Evolutionary conservation across 2,329 filamentous ascomycete species (phyloP), one percentile per base, ranked within the genome.

Genomic region (Exophiala sp.): DNA sequence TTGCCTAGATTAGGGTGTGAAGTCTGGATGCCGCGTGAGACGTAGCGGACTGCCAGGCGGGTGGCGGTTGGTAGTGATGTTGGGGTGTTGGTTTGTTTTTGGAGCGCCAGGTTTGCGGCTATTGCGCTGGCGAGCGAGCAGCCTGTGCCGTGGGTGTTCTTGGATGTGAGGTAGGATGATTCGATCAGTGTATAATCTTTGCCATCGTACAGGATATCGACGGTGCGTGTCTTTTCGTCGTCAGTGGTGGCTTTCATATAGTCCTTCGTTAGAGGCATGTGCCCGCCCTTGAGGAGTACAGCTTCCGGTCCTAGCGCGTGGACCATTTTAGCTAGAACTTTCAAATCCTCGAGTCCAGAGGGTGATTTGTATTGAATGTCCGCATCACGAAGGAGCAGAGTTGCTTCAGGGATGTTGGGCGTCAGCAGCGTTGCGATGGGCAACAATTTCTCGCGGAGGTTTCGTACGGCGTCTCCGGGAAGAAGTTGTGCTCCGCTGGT

Each of bases 71-170:
- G n/a, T 41, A 16, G 40, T 42, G 16, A 12, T 6, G 8, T 16
- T 29, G 14, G 10, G 10, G 38, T 10, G 12, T 40, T 14, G 38
- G 2, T 40, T 10, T n/a, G 38, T 38, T 52, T 48, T 24, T 59
- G 54, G 20, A 49, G 29, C 12, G 81, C 79, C 11, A 87, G 69
- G 57, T 85, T 84, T 49, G 80, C 83, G 1, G 84, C 82, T 62
- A 87, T 84, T 5, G 84, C 83, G 39, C 83, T 96, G 38, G 94
- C 94, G 55, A 97, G 79, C 8, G 91, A 95, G 67, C 94, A 99
- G 3, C 94, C 94, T 0, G 94, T 97, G 1, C 94, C 94, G 65
- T 99, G 94, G 0, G 92, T 97, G 66, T 92, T 92, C 55, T 78
- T 86, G 7, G 87, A 90, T 8, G 78, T 72, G 58, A 89, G 78